A percentile compares a stretch with the other conserved stretches of the same genome.
These are phyloP conservation scores for Chaetomium fimeti DNA, from an alignment of 495 filamentous ascomycete species.

Conservation along the genomic window DNA sequence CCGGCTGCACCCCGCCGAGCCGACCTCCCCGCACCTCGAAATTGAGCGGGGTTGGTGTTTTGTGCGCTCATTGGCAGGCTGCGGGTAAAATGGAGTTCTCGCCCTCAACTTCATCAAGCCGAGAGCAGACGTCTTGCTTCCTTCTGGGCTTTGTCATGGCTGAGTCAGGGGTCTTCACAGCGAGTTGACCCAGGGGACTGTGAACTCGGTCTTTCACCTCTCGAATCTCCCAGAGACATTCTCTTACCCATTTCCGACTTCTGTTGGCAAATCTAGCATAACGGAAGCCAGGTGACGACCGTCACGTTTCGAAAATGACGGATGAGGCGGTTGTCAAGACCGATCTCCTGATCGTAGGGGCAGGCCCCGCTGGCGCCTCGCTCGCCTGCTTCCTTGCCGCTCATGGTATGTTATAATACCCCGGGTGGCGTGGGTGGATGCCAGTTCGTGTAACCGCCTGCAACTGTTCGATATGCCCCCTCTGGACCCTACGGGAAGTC, in stretches of 20 bases:
- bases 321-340: constrained; percentile 40
- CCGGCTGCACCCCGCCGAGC: too few relatives aligned
- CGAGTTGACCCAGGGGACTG: too few relatives aligned
- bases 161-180: not conserved
- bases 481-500: not conserved
- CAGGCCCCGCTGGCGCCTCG: constrained; percentile 56
- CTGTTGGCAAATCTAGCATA: not conserved
- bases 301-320: constrained; percentile 2
- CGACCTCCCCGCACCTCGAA: too few relatives aligned
- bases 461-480: too few relatives aligned
- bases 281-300: not conserved
- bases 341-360: constrained; percentile 54
- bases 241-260: too few relatives aligned
- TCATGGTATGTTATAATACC: constrained; percentile 40
- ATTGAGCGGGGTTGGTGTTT: too few relatives aligned
- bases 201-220: not conserved
- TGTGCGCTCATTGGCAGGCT: too few relatives aligned
- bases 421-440: not conserved
- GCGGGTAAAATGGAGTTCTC: too few relatives aligned
- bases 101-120: too few relatives aligned
- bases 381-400: constrained; percentile 55
- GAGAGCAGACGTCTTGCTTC: too few relatives aligned
- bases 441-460: not conserved
- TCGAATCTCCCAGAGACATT: too few relatives aligned
- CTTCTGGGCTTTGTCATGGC: not conserved